Percentiles rank a stretch among this genome's conserved stretches.
phyloP scores from a whole-genome alignment of 2,329 filamentous ascomycete genomes.

The Rachicladosporium sp. region DNA sequence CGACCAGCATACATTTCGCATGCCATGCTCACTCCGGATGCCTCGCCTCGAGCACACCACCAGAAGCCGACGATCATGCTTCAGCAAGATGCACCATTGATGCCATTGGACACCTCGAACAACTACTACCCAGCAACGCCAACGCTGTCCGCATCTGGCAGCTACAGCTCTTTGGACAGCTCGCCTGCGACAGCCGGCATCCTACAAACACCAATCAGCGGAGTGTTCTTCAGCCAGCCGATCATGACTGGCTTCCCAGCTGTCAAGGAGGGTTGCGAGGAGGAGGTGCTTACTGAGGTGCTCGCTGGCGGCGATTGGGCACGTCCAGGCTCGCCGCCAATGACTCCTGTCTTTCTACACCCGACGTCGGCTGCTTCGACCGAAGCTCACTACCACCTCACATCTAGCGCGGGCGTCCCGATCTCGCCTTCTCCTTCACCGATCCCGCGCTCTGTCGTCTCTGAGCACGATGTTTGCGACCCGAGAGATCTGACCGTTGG shows the following conservation, averaged over 20 bases:
- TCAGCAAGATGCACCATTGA: conserved; percentile 40
- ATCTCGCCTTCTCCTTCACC: conserved; percentile 71
- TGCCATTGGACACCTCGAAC: conserved; percentile 61
- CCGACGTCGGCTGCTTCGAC: conserved; percentile 43
- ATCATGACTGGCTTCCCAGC: conserved; percentile 41
- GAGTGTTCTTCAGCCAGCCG: conserved; percentile 26
- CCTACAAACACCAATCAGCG: conserved; percentile 69
- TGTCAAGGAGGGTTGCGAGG: conserved; percentile 59
- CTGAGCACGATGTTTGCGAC: conserved; percentile 67
- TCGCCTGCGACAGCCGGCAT: conserved; percentile 59
- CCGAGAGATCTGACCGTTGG: conserved; percentile 75
- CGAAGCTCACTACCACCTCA: conserved; percentile 55
- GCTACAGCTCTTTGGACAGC: conserved; percentile 75
- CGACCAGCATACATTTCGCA: conserved; percentile 44
- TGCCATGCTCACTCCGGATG: conserved; percentile 58
- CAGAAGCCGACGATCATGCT: conserved; percentile 64
- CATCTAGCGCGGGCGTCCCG: conserved; percentile 57
- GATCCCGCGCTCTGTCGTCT: conserved; percentile 55
- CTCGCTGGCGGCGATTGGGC: conserved; percentile 66
- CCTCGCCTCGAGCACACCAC: conserved; percentile 60
- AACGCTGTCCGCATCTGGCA: conserved; percentile 72
- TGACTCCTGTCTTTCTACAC: conserved; percentile 71
- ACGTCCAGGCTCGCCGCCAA: conserved; percentile 55
- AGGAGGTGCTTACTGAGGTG: conserved; percentile 58
- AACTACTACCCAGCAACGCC: conserved; percentile 76